Percentiles rank a stretch among this genome's conserved stretches.
Evolutionary conservation across 2,329 filamentous ascomycete species (phyloP).

Genomic region (Ophiostoma montium): DNA sequence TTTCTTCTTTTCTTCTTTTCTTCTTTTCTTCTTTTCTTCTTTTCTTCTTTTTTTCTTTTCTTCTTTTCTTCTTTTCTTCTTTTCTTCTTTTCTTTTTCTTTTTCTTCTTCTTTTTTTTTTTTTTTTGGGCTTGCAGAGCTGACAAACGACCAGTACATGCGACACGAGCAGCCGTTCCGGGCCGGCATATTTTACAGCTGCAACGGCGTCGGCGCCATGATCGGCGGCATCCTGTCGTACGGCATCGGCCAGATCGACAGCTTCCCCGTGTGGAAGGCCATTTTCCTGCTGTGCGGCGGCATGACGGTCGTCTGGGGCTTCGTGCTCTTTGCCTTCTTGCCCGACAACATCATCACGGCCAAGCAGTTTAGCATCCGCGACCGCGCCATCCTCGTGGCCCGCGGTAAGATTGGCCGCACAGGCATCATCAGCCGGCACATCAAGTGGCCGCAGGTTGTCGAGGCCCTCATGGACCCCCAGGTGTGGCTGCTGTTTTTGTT

Average conservation of each 20-base stretch:
- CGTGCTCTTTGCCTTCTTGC: constrained; percentile 4
- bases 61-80: too few species aligned
- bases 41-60: too few species aligned
- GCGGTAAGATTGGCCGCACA: constrained; percentile 4
- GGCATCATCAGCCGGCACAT: constrained; percentile 4
- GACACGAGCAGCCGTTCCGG: constrained; percentile 1
- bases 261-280: constrained; percentile 17
- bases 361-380: neutral
- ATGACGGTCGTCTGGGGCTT: constrained; percentile 3
- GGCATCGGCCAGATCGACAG: constrained; percentile 1
- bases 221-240: constrained; percentile 1
- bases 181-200: constrained; percentile 1
- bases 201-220: constrained; percentile 1
- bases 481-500: constrained; percentile 4
- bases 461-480: constrained; percentile 7
- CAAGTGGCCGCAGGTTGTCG: constrained; percentile 2
- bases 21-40: too few species aligned
- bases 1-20: too few species aligned
- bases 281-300: constrained; percentile 6
- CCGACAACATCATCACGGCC: constrained; percentile 4
- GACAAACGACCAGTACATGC: neutral
- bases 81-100: too few species aligned
- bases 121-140: too few species aligned
- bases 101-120: too few species aligned
- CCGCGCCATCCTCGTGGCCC: constrained; percentile 1